Evolutionary conservation across 2,329 filamentous ascomycete genomes (phyloP).

Genomic region (Calycina marina): DNA sequence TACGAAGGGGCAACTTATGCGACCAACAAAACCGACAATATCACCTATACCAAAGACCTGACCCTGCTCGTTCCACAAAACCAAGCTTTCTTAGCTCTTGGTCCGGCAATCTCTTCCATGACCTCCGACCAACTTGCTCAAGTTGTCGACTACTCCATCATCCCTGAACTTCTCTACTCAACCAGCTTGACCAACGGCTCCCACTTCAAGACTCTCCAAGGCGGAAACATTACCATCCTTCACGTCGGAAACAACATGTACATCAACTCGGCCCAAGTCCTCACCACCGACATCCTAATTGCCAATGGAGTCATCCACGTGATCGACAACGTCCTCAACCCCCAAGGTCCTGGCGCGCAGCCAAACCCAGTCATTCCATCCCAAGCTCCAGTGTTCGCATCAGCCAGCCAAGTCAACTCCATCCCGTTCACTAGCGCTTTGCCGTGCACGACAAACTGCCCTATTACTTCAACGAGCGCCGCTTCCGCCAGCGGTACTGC

Average conservation of each 20-base stretch:
- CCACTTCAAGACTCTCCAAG: conserved; percentile 17
- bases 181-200: conserved; percentile 21
- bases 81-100: conserved; percentile 24
- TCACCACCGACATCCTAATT: conserved; percentile 22
- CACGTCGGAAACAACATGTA: conserved; percentile 22
- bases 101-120: conserved; percentile 21
- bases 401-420: conserved; percentile 10
- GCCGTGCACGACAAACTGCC: conserved; percentile 28
- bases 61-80: conserved; percentile 30
- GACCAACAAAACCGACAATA: conserved; percentile 19
- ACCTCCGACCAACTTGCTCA: conserved; percentile 16
- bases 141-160: conserved; percentile 24
- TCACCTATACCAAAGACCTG: conserved; percentile 31
- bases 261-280: conserved; percentile 25
- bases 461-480: conserved; percentile 1
- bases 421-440: conserved; percentile 28
- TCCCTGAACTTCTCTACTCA: conserved; percentile 21
- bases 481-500: not conserved
- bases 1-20: conserved; percentile 24
- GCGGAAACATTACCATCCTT: conserved; percentile 22
- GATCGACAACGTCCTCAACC: conserved; percentile 31
- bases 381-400: conserved; percentile 24
- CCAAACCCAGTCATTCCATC: conserved; percentile 26
- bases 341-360: conserved; percentile 22
- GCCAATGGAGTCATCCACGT: conserved; percentile 23